Conservation (phyloP, 2,329 filamentous ascomycete species). For the Niveomyces coronatus region DNA sequence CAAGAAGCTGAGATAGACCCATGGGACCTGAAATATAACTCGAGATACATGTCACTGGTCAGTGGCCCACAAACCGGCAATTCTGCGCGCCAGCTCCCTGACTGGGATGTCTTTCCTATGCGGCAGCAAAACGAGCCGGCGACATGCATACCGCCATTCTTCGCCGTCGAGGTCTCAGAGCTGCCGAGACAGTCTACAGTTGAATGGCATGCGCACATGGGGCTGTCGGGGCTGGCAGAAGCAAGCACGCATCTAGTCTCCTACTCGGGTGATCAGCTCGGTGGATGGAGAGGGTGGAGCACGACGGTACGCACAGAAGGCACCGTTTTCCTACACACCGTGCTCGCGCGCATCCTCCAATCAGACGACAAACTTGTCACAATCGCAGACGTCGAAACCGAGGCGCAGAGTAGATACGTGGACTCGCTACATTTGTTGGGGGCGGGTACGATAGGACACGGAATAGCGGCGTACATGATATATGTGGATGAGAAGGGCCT, state of each 20-base stretch:
- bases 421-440: constrained; percentile 2
- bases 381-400: constrained; percentile 11
- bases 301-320: constrained; percentile 15
- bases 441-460: constrained; percentile 2
- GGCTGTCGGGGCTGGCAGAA: constrained; percentile 32
- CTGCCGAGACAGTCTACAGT: constrained; percentile 65
- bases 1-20: constrained; percentile 50
- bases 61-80: constrained; percentile 15
- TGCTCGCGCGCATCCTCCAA: constrained; percentile 14
- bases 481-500: constrained; percentile 14
- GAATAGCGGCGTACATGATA: constrained; percentile 19
- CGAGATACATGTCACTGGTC: constrained; percentile 33
- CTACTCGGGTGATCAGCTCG: constrained; percentile 11
- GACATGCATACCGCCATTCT: constrained; percentile 50
- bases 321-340: constrained; percentile 21
- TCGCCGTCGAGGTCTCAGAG: constrained; percentile 64
- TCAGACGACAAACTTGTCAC: not conserved
- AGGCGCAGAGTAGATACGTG: constrained; percentile 9
- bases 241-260: constrained; percentile 17
- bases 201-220: constrained; percentile 72
- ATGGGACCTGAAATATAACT: constrained; percentile 56
- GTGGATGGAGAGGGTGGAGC: constrained; percentile 20
- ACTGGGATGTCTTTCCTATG: constrained; percentile 35
- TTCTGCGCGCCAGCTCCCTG: constrained; percentile 37
- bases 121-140: constrained; percentile 25